Evolutionary conservation across 768 basidiomycete genomes (phyloP), one percentile per base, ranked within the genome.

Genomic region (Rhodotorula sphaerocarpa): DNA sequence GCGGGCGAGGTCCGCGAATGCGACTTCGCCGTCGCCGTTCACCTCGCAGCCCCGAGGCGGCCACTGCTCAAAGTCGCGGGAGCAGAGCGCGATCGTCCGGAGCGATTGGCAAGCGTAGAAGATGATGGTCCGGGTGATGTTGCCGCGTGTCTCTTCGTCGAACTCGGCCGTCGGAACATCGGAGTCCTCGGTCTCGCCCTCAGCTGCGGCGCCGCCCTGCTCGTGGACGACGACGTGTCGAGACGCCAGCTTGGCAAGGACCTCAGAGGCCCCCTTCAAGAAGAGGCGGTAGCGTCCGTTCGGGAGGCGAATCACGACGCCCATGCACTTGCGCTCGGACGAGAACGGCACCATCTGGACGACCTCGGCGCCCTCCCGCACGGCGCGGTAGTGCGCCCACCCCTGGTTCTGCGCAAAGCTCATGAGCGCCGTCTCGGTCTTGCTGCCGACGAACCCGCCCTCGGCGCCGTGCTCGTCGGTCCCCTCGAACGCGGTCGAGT

Each of bases 41-140:
- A 51, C 44, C 34, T 69, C 55, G 16, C 65, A 61, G 33, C 72
- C 71, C 20, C 72, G 58, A 7, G 92, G 91, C 16, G 93, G 93
- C 92, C 93, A 96, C 1, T 78, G 75, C 9, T 83, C 74, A 60
- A 95, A 85, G 73, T 99, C 92, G 51, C 84, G 82, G 73, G 96
- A 96, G 75, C 92, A 95, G 48, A 96, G 76, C 2, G 92, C 90
- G 69, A 99, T 88, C 3, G 95, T 96, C 53, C 93, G 84, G 15
- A 96, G 83, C 18, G 84, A 87, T 77, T 97, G 93, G 75, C 92
- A 92, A 71, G 92, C 92, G 75, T 99, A 97, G 76, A 95, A 93
- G 69, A 93, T 92, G 76, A 92, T 96, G 20, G 93, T 96, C 50
- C 88, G 82, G 31, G 80, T 65, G 74, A 96, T 89, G 73, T 96